These are phyloP conservation scores for Ophiostoma tasmaniense DNA, from an alignment of 2,329 filamentous ascomycete species.

Conservation along the genomic window DNA sequence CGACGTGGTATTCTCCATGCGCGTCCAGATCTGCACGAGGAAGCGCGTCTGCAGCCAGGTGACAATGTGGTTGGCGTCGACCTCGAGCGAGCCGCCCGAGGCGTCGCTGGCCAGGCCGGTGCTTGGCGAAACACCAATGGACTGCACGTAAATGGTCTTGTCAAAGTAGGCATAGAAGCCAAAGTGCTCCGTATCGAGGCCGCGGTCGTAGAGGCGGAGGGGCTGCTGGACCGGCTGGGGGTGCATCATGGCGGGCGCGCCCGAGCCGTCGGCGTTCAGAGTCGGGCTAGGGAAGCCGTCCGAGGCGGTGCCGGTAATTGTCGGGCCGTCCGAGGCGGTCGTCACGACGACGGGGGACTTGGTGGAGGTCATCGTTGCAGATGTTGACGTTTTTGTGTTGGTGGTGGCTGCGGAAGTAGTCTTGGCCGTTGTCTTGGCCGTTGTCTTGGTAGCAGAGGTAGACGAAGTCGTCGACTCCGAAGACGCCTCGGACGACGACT, in stretches of 20 bases:
- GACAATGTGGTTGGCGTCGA: slow-evolving; percentile 46
- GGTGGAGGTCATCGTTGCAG: not conserved
- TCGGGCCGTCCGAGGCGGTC: slow-evolving; percentile 11
- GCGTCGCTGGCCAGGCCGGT: slow-evolving; percentile 37
- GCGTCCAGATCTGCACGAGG: slow-evolving; percentile 59
- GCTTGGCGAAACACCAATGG: slow-evolving; percentile 31
- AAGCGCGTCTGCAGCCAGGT: slow-evolving; percentile 55
- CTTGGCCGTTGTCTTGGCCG: not conserved
- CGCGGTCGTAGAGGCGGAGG: slow-evolving; percentile 76
- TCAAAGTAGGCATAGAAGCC: slow-evolving; percentile 91
- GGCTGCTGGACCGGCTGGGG: slow-evolving; percentile 67
- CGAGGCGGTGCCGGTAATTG: slow-evolving; percentile 17
- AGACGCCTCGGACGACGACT: not conserved
- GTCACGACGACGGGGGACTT: slow-evolving; percentile 16
- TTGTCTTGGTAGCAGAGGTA: not conserved
- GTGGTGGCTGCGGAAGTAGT: not conserved
- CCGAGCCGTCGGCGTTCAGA: slow-evolving; percentile 59
- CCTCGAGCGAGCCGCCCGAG: slow-evolving; percentile 45
- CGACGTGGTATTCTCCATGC: slow-evolving; percentile 35
- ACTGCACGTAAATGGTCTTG: slow-evolving; percentile 73
- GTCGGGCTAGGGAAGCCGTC: slow-evolving; percentile 54
- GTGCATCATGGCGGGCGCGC: slow-evolving; percentile 62
- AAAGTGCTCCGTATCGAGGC: slow-evolving; percentile 73
- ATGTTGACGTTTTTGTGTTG: not conserved
- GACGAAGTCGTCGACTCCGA: not conserved